Evolutionary conservation across 139 green algal species (phyloP), one percentile per base, ranked within the genome.

Genomic region (Tetratostichococcus sp.): DNA sequence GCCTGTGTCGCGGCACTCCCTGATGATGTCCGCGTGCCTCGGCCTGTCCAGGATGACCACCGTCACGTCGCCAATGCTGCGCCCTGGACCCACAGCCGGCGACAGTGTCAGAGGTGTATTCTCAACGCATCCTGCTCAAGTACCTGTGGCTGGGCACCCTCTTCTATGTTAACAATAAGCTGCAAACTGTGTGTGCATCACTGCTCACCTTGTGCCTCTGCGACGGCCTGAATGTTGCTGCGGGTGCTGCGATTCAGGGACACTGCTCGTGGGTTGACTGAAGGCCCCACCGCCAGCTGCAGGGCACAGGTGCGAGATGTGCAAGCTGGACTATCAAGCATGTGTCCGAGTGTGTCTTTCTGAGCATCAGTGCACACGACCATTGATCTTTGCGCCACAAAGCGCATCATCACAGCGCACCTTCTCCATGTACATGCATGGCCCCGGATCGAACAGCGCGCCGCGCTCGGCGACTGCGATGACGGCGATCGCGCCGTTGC

Each of bases 21-120:
- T 67, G 66, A 93, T 88, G 33, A 94, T 80, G n/a, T 88, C 76
- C 14, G 71, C 75, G 69, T 93, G 86, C 0, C 90, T 80, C 0
- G 90, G 90, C 5, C 91, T 83, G 76, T 96, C 90, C 39, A 96
- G 80, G 43, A 96, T 81, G 14, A 92, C 65, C 35, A 94, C 89
- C 23, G 89, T 93, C 35, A 94, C 84, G 32, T 96, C 91, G 23
- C 82, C 75, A 72, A 33, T 62, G 50, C 17, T 26, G 11, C 19
- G 4, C 11, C 58, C 22, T 66, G 22, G 14, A 19, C 58, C 19
- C 17, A 25, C 58, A 66, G 17, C 58, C 4, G 4, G 58, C 19
- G 58, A 66, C 23, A n/a, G n/a, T n/a, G n/a, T n/a, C n/a, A n/a
- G n/a, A n/a, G n/a, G n/a, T n/a, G n/a, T n/a, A n/a, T n/a, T n/a